Base-by-base conservation (phyloP, 2,329 filamentous ascomycete species). In the Sodiomyces alkalinus region DNA sequence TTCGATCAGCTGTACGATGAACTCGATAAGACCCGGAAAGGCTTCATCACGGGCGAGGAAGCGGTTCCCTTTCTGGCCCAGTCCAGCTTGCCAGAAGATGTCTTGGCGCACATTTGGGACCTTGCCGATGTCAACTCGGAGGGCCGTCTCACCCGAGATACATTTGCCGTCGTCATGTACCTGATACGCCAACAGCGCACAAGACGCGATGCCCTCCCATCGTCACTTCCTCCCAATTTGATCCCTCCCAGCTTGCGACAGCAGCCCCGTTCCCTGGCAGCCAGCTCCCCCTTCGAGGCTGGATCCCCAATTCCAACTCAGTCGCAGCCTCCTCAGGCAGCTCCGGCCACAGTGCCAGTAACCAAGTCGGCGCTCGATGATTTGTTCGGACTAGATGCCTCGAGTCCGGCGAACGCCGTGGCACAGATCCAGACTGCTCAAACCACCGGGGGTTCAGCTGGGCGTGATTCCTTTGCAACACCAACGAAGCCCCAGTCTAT, bases 121-220 rank as follows among this genome's bases (percentile, higher is more conserved):
- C 69, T 98, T 17, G 79, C 90, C 10, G 90, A 98, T 53, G 83
- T 94, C 52, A 83, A 82, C 45, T 90, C 83, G 6, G 80, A 86
- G 41, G 90, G 90, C 8, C 76, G 79, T 32, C 60, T 98, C 32
- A 85, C 68, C 26, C 74, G 72, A 41, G 90, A 98, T 40, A 86
- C 93, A 43, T 98, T 98, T 47, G 85, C 90, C 0, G 85, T 98
- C 26, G 87, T 90, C 29, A 94, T 98, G 86, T 92, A 92, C 48
- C 64, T 98, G 28, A 94, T 98, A 42, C 73, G 86, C 35, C 81
- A 92, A 49, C 86, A 94, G 49, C 70, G 86, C 30, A 79, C 68
- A 38, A 78, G 75, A 36, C 72, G 73, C 32, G 72, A 76, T 31
- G 59, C 70, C 17, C 53, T 96, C 18, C 90, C 90, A 3, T 61